These are phyloP conservation scores for Globisporangium megalacanthum DNA, from an alignment of 352 stramenopile genomes.

Conservation along the genomic window DNA sequence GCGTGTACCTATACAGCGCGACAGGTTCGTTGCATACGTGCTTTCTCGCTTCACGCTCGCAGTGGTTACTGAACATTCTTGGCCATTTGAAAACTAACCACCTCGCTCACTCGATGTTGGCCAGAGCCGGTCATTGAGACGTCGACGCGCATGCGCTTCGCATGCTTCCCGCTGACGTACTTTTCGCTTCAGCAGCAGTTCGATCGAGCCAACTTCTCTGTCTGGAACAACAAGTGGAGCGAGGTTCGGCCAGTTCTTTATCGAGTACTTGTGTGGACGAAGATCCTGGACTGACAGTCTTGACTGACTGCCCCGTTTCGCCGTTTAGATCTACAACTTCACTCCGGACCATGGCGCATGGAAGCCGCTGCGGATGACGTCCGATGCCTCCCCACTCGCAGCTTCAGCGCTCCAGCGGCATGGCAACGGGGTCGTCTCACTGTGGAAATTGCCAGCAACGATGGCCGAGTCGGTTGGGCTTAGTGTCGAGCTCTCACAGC, in stretches of 20 bases:
- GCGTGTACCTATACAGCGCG: conserved; percentile 59
- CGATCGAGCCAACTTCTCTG: conserved; percentile 54
- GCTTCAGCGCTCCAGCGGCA: conserved; percentile 16
- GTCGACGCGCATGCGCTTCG: conserved; percentile 51
- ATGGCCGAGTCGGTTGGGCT: conserved; percentile 44
- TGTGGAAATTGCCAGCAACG: conserved; percentile 48
- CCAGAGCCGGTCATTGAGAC: conserved; percentile 70
- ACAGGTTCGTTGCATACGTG: conserved; percentile 24
- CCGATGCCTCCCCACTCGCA: conserved; percentile 30
- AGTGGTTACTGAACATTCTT: not conserved
- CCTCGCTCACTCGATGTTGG: not conserved
- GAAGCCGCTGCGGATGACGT: conserved; percentile 27
- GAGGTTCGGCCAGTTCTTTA: conserved; percentile 27
- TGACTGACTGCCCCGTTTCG: not conserved
- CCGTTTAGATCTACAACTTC: conserved; percentile 62
- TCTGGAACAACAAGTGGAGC: conserved; percentile 83
- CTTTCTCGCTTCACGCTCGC: not conserved
- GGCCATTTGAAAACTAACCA: not conserved
- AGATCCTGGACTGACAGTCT: not conserved
- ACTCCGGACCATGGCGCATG: conserved; percentile 48
- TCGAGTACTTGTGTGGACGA: not conserved
- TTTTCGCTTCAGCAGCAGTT: conserved; percentile 71
- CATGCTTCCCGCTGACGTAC: conserved; percentile 58
- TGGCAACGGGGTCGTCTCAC: conserved; percentile 19
- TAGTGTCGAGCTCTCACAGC: conserved; percentile 23